phyloP scores from a whole-genome alignment of 129 eudicot genomes.

The Calendula officinalis region DNA sequence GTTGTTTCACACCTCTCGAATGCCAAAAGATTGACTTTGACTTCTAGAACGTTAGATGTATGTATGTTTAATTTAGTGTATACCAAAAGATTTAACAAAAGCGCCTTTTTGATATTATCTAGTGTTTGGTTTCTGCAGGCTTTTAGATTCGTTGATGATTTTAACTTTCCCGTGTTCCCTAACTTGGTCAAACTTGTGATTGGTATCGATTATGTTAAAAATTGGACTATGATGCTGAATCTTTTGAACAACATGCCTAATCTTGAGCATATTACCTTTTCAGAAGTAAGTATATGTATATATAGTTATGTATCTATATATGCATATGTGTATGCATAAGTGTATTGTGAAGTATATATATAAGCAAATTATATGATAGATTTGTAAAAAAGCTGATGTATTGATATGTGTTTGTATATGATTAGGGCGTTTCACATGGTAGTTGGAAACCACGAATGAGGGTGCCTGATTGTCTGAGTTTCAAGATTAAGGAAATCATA shows the following conservation, averaged over 20 bases:
- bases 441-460: constrained; percentile 8
- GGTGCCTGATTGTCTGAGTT: constrained; percentile 19
- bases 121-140: constrained; percentile 19
- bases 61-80: no score
- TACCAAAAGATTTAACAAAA: no score
- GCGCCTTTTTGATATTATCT: neutral
- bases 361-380: neutral
- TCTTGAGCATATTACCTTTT: constrained; percentile 33
- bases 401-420: neutral
- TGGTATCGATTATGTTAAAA: constrained; percentile 3
- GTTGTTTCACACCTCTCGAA: constrained; percentile 3
- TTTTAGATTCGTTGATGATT: neutral
- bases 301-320: neutral
- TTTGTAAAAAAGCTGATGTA: neutral
- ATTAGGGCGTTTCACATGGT: constrained; percentile 22
- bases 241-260: constrained; percentile 28
- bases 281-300: constrained; percentile 26
- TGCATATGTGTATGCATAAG: no score
- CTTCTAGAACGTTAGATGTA: neutral
- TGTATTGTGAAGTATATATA: no score
- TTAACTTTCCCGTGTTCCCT: constrained; percentile 17
- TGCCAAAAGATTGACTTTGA: constrained; percentile 16
- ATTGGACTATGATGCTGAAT: constrained; percentile 17
- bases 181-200: constrained; percentile 27
- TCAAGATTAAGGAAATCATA: constrained; percentile 14